phyloP scores from a whole-genome alignment of 2,329 filamentous ascomycete genomes.

The Botrytis pseudocinerea region DNA sequence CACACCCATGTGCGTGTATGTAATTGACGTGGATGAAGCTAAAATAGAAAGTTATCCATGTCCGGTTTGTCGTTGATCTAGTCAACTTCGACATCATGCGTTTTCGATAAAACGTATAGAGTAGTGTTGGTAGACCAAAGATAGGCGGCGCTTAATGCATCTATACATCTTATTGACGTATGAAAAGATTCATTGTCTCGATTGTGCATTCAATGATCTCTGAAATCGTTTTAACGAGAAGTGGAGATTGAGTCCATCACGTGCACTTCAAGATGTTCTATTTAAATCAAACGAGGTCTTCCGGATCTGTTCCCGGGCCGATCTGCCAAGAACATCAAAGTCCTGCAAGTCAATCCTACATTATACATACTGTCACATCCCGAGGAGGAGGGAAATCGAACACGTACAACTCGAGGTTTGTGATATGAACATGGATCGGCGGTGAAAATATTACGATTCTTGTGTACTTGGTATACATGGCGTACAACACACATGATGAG shows the following conservation, averaged over 20 bases:
- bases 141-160: neutral
- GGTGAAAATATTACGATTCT: neutral
- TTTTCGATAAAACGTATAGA: neutral
- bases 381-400: neutral
- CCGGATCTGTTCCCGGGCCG: constrained; percentile 3
- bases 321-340: constrained; percentile 4
- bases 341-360: constrained; percentile 11
- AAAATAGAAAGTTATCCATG: neutral
- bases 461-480: neutral
- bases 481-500: neutral
- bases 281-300: neutral
- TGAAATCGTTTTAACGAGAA: neutral
- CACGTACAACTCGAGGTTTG: constrained; percentile 12
- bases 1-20: neutral
- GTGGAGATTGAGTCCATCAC: constrained; percentile 4
- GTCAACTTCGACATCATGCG: neutral
- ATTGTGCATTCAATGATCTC: neutral
- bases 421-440: constrained; percentile 16
- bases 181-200: neutral
- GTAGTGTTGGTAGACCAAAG: neutral
- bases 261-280: neutral
- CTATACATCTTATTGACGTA: neutral
- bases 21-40: neutral
- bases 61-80: neutral
- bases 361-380: neutral